Evolutionary conservation across 2,329 filamentous ascomycete genomes (phyloP).

Genomic region (Cyphellophora attinorum): DNA sequence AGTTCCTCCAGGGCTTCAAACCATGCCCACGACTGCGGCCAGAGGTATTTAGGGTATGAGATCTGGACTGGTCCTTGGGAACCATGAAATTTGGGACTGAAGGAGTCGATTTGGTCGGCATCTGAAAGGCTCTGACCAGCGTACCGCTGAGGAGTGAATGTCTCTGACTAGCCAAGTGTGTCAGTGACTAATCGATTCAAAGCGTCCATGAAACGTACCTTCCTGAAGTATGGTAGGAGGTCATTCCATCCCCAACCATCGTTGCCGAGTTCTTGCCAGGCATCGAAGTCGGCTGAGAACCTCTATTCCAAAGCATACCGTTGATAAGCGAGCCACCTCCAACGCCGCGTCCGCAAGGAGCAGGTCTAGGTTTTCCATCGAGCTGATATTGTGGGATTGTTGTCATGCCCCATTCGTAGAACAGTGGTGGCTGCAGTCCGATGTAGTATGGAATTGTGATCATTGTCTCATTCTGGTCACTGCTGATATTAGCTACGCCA

Average conservation of each 20-base stretch:
- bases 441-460: constrained; percentile 21
- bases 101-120: constrained; percentile 26
- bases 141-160: constrained; percentile 31
- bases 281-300: constrained; percentile 31
- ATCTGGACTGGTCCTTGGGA: constrained; percentile 39
- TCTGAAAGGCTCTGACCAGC: constrained; percentile 19
- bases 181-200: background rate
- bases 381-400: constrained; percentile 20
- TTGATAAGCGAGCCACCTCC: constrained; percentile 32
- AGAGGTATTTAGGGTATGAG: constrained; percentile 34
- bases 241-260: constrained; percentile 34
- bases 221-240: constrained; percentile 41
- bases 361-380: constrained; percentile 13
- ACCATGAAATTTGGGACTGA: constrained; percentile 33
- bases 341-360: constrained; percentile 23
- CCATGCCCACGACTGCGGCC: constrained; percentile 25
- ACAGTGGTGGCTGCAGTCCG: constrained; percentile 16
- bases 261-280: constrained; percentile 37
- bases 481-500: constrained; percentile 5
- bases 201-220: constrained; percentile 23
- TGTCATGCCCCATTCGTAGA: constrained; percentile 21
- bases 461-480: constrained; percentile 21
- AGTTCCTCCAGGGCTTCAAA: constrained; percentile 29
- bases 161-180: constrained; percentile 22
- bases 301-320: constrained; percentile 29